These are phyloP conservation scores for Fusarium palustre DNA, from an alignment of 2,329 filamentous ascomycete genomes.

Conservation along the genomic window DNA sequence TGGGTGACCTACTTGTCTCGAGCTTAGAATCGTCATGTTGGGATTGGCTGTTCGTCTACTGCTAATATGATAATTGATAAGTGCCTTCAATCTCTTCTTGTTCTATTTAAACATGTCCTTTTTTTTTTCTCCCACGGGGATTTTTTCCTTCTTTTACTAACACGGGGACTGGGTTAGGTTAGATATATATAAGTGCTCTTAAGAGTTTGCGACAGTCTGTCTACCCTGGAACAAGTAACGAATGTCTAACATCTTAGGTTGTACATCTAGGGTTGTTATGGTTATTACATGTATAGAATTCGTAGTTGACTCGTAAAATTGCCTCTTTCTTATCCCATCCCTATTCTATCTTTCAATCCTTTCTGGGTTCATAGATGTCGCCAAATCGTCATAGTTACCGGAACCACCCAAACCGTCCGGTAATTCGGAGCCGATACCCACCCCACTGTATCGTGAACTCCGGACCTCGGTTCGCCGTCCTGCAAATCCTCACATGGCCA, in stretches of 20 bases:
- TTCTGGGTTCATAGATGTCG: not conserved
- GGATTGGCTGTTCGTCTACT: not conserved
- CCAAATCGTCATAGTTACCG: not conserved
- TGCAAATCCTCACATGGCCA: constrained; percentile 34
- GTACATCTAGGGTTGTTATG: accelerated
- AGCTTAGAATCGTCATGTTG: not conserved
- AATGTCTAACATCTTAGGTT: not conserved
- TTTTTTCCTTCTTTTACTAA: not conserved
- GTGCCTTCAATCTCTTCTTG: not conserved
- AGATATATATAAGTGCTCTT: not conserved
- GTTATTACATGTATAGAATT: accelerated
- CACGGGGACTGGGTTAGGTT: not conserved
- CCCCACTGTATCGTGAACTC: constrained; percentile 22
- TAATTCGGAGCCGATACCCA: constrained; percentile 32
- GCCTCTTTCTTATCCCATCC: not conserved
- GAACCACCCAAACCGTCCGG: constrained; percentile 10
- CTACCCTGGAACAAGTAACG: constrained; percentile 2
- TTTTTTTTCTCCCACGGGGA: too few species aligned
- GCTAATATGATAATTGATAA: not conserved
- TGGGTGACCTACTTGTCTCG: too few species aligned
- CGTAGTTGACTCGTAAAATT: not conserved
- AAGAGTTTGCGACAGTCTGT: not conserved
- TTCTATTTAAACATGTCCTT: not conserved
- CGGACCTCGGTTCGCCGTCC: constrained; percentile 45
- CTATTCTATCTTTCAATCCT: not conserved